Conservation (phyloP, 306 rosid genomes). For the Oemleria cerasiformis region DNA sequence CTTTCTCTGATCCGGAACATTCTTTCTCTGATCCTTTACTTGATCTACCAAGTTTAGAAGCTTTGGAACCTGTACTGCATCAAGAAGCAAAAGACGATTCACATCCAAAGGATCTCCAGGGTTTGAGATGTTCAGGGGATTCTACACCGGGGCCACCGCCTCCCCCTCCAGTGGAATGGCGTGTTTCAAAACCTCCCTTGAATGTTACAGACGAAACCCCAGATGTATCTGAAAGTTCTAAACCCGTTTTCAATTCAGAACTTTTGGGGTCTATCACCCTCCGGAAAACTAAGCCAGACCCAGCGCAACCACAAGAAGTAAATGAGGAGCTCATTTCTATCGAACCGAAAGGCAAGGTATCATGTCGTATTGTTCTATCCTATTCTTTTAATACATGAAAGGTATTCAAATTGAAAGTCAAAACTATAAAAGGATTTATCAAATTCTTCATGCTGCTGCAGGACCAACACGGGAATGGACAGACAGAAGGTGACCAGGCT, state of each 20-base stretch:
- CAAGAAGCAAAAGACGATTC: conserved; percentile 36
- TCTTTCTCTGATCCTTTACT: conserved; percentile 53
- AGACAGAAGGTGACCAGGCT: conserved; percentile 44
- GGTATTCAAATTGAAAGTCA: neutral
- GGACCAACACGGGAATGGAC: conserved; percentile 34
- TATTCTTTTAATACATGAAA: conserved; percentile 14
- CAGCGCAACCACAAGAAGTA: conserved; percentile 35
- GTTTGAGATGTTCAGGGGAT: conserved; percentile 30
- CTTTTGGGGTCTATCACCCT: conserved; percentile 36
- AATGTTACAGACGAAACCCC: conserved; percentile 43
- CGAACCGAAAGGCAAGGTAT: conserved; percentile 50
- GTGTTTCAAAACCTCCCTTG: conserved; percentile 42
- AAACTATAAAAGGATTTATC: conserved; percentile 18
- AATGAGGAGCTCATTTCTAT: conserved; percentile 29
- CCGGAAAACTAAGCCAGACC: conserved; percentile 31
- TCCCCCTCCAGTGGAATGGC: conserved; percentile 64
- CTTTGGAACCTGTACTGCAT: conserved; percentile 40
- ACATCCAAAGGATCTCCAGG: conserved; percentile 26
- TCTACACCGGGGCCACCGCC: conserved; percentile 64
- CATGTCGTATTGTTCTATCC: conserved; percentile 1
- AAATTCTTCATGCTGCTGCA: conserved; percentile 31
- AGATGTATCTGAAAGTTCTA: conserved; percentile 32
- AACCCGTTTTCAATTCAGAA: conserved; percentile 21
- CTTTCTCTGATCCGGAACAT: conserved; percentile 43
- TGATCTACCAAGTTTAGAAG: conserved; percentile 75